Base-by-base conservation (phyloP, 1,284 basidiomycete genomes). In the Moesziomyces sp. region DNA sequence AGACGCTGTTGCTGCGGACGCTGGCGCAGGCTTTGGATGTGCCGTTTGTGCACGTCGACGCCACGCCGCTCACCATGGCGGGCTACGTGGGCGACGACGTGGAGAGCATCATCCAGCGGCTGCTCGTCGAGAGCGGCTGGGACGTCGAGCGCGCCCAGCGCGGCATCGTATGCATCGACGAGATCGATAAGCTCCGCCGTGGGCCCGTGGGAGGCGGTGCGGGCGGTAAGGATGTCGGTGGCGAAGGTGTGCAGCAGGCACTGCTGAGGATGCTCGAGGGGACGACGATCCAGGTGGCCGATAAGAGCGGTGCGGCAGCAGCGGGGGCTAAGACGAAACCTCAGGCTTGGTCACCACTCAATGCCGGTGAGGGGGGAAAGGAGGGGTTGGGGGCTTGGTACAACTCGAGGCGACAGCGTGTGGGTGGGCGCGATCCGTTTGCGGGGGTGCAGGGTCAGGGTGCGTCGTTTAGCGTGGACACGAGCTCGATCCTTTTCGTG, bases 181-280 rank as follows among this genome's bases (percentile, higher is more conserved):
- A 98, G 86, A 87, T 95, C 2, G 95, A 98, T 86, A 98, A 97
- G 86, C 90, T 97, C 56, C 43, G 92, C 92, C 46, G 44, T 21
- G 52, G 46, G 24, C 19, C 26, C 16, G 58, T 24, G 0, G 52
- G 90, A 61, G 84, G 83, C 3, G 79, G 77, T 0, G 85, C 80
- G 74, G 85, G 91, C 5, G 91, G 91, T 1, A 90, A 93, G 52
- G 96, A 98, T 82, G 94, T 98, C 0, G 92, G 93, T 21, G 95
- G 95, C 5, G 94, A 97, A 87, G 95, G 95, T 38, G 95, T 98
- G 3, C 95, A 98, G 80, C 95, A 97, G 84, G 87, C 93, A 11
- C 87, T 98, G 23, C 86, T 98, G 1, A 88, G 94, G 49, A 91
- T 97, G 88, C 91, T 98, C 87, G 95, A 98, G 86, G 95, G 95